Evolutionary conservation across 208 protist genomes (phyloP), one percentile per base, ranked within the genome.

Genomic region (Crithidia fasciculata): DNA sequence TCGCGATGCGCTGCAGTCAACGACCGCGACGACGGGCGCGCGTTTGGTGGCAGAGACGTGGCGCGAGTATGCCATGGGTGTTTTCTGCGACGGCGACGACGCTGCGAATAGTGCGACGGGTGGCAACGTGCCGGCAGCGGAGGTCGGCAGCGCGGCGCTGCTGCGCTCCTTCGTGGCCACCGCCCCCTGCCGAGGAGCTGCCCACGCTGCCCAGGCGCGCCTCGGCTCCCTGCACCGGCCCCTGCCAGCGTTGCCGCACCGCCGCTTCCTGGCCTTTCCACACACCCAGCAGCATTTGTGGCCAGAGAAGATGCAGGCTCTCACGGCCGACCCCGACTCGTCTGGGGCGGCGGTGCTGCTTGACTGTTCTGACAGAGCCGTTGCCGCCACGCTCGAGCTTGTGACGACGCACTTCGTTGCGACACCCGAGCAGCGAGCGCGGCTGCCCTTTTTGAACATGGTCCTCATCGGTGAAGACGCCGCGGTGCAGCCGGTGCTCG

Each of bases 381-480:
- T 91, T 8, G 41, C 54, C 37, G 67, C 76, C 8, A 92, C 86
- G 39, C 18, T 75, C 50, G 45, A 67, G n/a, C 78, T 94, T 54
- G 76, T 91, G 37, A 64, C 80, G 52, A 45, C 61, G 19, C 68
- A 88, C 57, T 53, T 77, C 55, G 37, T 64, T 18, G 54, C 61
- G 65, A 73, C 57, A 36, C 15, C 49, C 3, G 37, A 40, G 54
- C 28, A 74, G 60, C 58, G 60, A 16, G 61, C 68, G 47, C 47
- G 45, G 8, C 69, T 86, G 19, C 64, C 63, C 18, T 73, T 72
- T 36, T 41, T 77, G 5, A 80, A 81, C 62, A 18, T 90, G 13
- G 74, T 95, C 8, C 55, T 95, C 15, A 52, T 92, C 41, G 90
- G 87, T 10, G 83, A 89, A n/a, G 81, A 66, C 39, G 57, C 69